Evolutionary conservation across 108 stramenopile species (phyloP), one percentile per base, ranked within the genome.

Genomic region (Fragilaria radians): DNA sequence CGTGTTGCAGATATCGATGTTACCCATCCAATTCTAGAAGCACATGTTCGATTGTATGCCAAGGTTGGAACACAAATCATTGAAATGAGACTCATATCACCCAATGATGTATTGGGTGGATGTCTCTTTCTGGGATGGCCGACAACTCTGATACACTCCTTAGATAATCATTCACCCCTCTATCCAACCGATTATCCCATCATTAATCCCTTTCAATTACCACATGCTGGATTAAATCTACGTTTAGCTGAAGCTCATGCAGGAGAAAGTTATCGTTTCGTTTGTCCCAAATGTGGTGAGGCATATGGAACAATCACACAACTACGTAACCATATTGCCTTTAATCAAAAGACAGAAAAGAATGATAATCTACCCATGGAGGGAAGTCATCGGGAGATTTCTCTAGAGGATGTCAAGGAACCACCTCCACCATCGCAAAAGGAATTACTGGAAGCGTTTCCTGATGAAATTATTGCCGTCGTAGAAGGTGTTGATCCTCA

Each of bases 11-110:
- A 95, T 53, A 54, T 84, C 5, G 86, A 88, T 63, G 57, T 76
- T 25, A 57, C 54, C 19, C 72, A 81, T 32, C 86, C 84, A 7
- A 63, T 91, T 18, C 88, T 95, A 28, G 94, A 95, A 57, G 82
- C 88, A 2, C 94, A 95, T 70, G 81, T 84, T 46, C 84, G 90
- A 33, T 60, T 90, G 31, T 95, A 95, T 59, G n/a, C n/a, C n/a
- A n/a, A n/a, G n/a, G n/a, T n/a, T n/a, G n/a, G n/a, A n/a, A n/a
- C n/a, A n/a, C n/a, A n/a, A n/a, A 76, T 68, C 1, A 71, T 85
- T 14, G 54, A 65, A 21, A 66, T 91, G 58, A 63, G 89, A 19
- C 46, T 82, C 23, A 32, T 66, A 19, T 61, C 70, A 55, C 89
- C 89, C 9, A 65, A 91, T 55, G 89, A 91, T 53, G 85, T 85